A percentile compares a stretch with the other conserved stretches of the same genome.
Evolutionary conservation across 2,329 filamentous ascomycete genomes (phyloP).

Genomic region (Botrytis aclada): DNA sequence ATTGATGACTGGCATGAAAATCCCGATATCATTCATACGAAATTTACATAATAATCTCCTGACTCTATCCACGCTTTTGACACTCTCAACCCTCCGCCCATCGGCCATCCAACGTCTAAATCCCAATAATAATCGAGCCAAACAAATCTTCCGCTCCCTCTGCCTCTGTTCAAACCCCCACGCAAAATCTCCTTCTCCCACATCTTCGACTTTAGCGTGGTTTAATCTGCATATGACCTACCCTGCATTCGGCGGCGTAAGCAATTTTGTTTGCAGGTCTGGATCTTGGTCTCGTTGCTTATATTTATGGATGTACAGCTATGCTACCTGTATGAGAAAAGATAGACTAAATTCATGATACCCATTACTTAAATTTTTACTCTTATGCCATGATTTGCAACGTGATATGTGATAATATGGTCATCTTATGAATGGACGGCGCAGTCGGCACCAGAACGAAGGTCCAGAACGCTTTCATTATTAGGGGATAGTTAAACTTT

Average conservation of each 20-base stretch:
- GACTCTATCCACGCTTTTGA: neutral
- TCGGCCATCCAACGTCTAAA: neutral
- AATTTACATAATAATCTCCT: conserved; percentile 65
- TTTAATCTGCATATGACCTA: conserved; percentile 14
- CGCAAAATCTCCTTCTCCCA: neutral
- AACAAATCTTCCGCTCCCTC: neutral
- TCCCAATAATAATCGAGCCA: conserved; percentile 5
- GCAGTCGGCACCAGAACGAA: neutral
- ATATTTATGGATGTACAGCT: conserved; percentile 12
- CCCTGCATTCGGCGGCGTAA: conserved; percentile 14
- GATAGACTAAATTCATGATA: conserved; percentile 20
- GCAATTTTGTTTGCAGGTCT: neutral
- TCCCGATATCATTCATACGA: conserved; percentile 96
- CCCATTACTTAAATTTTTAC: conserved; percentile 7
- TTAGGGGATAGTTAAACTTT: neutral
- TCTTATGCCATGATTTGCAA: neutral
- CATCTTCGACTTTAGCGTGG: conserved; percentile 17
- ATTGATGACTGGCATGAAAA: conserved; percentile 99
- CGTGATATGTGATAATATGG: neutral
- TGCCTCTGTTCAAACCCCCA: neutral
- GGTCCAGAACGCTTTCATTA: neutral
- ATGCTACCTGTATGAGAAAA: conserved; percentile 15
- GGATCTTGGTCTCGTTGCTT: conserved; percentile 5
- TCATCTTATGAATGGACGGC: neutral
- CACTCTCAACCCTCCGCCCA: neutral